phyloP scores from a whole-genome alignment of 495 filamentous ascomycete genomes.

The Hamigera avellanea region DNA sequence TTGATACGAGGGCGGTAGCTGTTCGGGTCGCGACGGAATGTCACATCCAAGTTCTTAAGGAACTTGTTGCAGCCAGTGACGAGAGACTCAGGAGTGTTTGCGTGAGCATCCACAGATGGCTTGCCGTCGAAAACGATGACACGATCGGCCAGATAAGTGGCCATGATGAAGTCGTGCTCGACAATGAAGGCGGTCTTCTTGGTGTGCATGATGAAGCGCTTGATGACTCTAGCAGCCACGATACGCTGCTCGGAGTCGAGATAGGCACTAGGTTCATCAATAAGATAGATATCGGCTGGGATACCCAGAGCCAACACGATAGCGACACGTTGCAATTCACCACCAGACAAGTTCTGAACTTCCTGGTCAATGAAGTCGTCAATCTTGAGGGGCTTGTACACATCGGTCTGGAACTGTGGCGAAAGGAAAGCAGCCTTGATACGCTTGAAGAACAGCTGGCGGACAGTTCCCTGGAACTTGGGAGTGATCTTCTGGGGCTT shows the following conservation, averaged over 20 bases:
- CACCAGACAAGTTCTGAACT: slow-evolving; percentile 96
- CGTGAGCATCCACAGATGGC: slow-evolving; percentile 76
- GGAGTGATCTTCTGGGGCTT: slow-evolving; percentile 99
- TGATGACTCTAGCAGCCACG: slow-evolving; percentile 90
- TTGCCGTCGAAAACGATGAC: slow-evolving; percentile 97
- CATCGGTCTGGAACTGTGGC: slow-evolving; percentile 97
- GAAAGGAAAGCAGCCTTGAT: slow-evolving; percentile 94
- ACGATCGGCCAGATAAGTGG: slow-evolving; percentile 90
- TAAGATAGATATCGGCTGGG: slow-evolving; percentile 97
- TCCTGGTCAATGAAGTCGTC: slow-evolving; percentile 99
- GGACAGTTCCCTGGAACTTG: slow-evolving; percentile 92
- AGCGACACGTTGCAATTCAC: slow-evolving; percentile 97
- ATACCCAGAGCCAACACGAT: slow-evolving; percentile 91
- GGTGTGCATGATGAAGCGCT: slow-evolving; percentile 98
- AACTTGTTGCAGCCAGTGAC: slow-evolving; percentile 96
- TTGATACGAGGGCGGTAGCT: slow-evolving; percentile 96
- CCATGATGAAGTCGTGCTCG: slow-evolving; percentile 99
- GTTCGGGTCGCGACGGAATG: slow-evolving; percentile 94
- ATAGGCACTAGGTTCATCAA: slow-evolving; percentile 91
- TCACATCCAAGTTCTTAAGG: slow-evolving; percentile 90
- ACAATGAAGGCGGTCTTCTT: slow-evolving; percentile 99
- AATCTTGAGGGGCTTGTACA: slow-evolving; percentile 94
- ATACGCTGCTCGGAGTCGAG: slow-evolving; percentile 99
- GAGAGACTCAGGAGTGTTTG: slow-evolving; percentile 81
- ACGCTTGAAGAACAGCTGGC: slow-evolving; percentile 91